Evolutionary conservation across 768 basidiomycete species (phyloP), one percentile per base, ranked within the genome.

Genomic region (Pleurotus salmoneostramineus): DNA sequence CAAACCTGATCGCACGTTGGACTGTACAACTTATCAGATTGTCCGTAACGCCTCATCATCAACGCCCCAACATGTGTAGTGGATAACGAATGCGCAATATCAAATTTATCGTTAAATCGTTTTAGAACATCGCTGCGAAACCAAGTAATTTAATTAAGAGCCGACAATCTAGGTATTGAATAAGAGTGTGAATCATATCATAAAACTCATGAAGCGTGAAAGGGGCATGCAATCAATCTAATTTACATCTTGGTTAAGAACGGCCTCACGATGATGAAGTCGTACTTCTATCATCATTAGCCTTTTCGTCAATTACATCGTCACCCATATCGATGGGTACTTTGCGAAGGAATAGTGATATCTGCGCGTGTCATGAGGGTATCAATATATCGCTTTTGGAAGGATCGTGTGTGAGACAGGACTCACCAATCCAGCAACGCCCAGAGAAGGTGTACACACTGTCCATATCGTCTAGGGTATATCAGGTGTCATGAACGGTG

Each of bases 401-500:
- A n/a, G 49, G 21, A 37, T 10, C 12, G 43, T 36, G 40, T 37
- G 52, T 58, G 42, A 27, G 21, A 52, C 27, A 58, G 47, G 32
- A 54, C 72, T 64, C 66, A 89, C 86, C 69, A 89, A 64, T 64
- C 83, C 78, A 37, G 89, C 85, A 56, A 84, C 64, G 33, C 83
- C 85, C 51, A 92, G 69, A 66, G 84, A 83, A 17, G 90, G 89
- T 42, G 83, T 73, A 68, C 88, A 91, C 35, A 87, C 79, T 12
- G 81, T 80, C 90, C 90, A 92, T 58, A 92, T 79, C 56, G 78
- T 80, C 89, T 90, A 58, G 56, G 63, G 43, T 44, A 63, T 59
- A 54, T 58, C 62, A 55, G 43, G 14, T 1, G 12, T 27, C 42
- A 10, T 36, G n/a, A 6, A 50, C 45, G 58, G 59, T 45, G 47